phyloP scores from a whole-genome alignment of 2,329 filamentous ascomycete genomes.

The Paecilomyces variotii region DNA sequence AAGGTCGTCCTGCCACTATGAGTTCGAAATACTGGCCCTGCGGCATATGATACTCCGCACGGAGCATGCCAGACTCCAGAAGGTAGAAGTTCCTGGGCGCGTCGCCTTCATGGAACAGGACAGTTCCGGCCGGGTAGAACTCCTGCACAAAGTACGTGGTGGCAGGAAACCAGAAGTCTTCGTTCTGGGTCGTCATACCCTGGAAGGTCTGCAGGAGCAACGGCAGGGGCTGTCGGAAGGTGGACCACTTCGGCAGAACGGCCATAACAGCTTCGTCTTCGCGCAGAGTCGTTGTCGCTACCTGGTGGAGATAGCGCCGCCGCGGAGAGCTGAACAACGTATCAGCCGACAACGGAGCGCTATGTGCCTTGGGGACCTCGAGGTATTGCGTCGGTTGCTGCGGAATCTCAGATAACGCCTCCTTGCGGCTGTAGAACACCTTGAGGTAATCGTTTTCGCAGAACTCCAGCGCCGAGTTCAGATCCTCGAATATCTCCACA shows the following conservation, averaged over 20 bases:
- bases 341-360: constrained; percentile 36
- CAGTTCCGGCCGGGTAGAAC: constrained; percentile 59
- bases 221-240: constrained; percentile 81
- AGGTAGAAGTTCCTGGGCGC: constrained; percentile 78
- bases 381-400: constrained; percentile 9
- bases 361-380: constrained; percentile 22
- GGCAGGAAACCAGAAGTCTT: constrained; percentile 90
- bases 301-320: constrained; percentile 65
- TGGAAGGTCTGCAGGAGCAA: constrained; percentile 95
- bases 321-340: constrained; percentile 66
- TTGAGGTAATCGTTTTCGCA: constrained; percentile 93
- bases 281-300: constrained; percentile 66
- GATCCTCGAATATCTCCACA: constrained; percentile 74
- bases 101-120: constrained; percentile 73
- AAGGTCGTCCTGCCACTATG: constrained; percentile 89
- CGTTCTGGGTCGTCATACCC: constrained; percentile 72
- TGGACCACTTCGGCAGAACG: constrained; percentile 63
- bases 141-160: constrained; percentile 66
- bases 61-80: constrained; percentile 77
- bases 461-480: constrained; percentile 87
- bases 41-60: constrained; percentile 82
- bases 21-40: constrained; percentile 85
- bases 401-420: constrained; percentile 30
- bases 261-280: constrained; percentile 50
- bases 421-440: constrained; percentile 64